phyloP scores from a whole-genome alignment of 2,329 filamentous ascomycete species.

The Ophioceras dolichostomum region DNA sequence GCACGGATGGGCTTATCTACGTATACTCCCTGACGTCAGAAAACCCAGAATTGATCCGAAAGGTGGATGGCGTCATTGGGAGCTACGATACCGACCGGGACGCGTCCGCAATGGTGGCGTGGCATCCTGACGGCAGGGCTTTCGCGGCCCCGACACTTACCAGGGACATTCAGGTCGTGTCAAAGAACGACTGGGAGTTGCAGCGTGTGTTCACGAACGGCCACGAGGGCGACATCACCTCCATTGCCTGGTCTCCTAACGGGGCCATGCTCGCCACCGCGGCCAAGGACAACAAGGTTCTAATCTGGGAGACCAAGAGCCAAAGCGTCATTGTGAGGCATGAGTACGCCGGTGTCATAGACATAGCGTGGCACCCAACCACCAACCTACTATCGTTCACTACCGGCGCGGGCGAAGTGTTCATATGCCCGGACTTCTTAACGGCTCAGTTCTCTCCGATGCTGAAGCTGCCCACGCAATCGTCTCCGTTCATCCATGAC shows the following conservation, averaged over 20 bases:
- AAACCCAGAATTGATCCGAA: slow-evolving; percentile 68
- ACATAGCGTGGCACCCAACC: slow-evolving; percentile 80
- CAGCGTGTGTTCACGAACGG: slow-evolving; percentile 69
- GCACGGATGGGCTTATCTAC: slow-evolving; percentile 81
- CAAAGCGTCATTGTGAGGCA: slow-evolving; percentile 69
- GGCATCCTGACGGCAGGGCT: slow-evolving; percentile 90
- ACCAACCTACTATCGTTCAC: slow-evolving; percentile 87
- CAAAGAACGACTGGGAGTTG: slow-evolving; percentile 80
- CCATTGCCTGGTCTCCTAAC: slow-evolving; percentile 88
- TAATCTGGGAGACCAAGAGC: slow-evolving; percentile 83
- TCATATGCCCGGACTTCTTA: slow-evolving; percentile 68
- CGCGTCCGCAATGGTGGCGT: slow-evolving; percentile 60
- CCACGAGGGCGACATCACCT: slow-evolving; percentile 75
- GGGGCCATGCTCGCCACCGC: slow-evolving; percentile 72
- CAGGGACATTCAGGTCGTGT: slow-evolving; percentile 74
- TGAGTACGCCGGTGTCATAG: slow-evolving; percentile 73
- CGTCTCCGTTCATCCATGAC: slow-evolving; percentile 78
- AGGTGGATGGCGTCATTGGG: slow-evolving; percentile 77
- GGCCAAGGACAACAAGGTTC: slow-evolving; percentile 53
- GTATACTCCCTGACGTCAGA: slow-evolving; percentile 73
- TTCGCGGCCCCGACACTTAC: slow-evolving; percentile 79
- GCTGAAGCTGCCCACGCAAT: slow-evolving; percentile 49
- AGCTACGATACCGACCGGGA: slow-evolving; percentile 67
- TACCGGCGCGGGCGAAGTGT: slow-evolving; percentile 84
- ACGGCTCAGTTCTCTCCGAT: slow-evolving; percentile 43